A percentile compares a stretch with the other conserved stretches of the same genome.
Conservation (phyloP, 2,329 filamentous ascomycete species). For the Xenosphaeropsis pyriputrescens region DNA sequence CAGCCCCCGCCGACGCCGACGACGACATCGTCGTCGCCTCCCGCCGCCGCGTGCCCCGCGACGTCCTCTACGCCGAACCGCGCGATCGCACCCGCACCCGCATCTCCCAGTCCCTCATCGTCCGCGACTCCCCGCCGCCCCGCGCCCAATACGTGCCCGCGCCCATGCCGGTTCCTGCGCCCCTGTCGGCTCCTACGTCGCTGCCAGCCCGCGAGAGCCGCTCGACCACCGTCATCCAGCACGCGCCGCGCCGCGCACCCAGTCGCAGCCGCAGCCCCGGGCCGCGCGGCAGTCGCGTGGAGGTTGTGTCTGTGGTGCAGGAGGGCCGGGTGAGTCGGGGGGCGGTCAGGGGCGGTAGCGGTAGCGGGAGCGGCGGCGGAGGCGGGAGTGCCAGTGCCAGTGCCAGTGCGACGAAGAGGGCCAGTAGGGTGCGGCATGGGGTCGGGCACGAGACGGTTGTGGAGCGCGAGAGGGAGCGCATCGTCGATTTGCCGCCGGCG, state of each 20-base stretch:
- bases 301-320: not conserved
- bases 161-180: slow-evolving; percentile 2
- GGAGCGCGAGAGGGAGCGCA: slow-evolving; percentile 9
- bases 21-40: not conserved
- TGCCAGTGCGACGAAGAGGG: slow-evolving; percentile 2
- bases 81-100: slow-evolving; percentile 4
- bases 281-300: not conserved
- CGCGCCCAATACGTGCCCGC: slow-evolving; percentile 6
- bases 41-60: not conserved
- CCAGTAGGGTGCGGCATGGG: no score
- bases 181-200: not conserved
- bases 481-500: slow-evolving; percentile 1
- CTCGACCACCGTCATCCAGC: no score
- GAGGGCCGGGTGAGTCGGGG: not conserved
- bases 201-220: no score
- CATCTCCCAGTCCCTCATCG: slow-evolving; percentile 6
- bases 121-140: slow-evolving; percentile 3
- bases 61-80: slow-evolving; percentile 9
- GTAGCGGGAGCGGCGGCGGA: no score
- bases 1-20: not conserved
- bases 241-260: no score
- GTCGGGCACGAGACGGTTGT: slow-evolving; percentile 13
- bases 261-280: no score
- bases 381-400: no score
- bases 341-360: not conserved